Base-by-base conservation (phyloP, 192 early-diverging fungal genomes). In the Pecoramyces ruminantium region DNA sequence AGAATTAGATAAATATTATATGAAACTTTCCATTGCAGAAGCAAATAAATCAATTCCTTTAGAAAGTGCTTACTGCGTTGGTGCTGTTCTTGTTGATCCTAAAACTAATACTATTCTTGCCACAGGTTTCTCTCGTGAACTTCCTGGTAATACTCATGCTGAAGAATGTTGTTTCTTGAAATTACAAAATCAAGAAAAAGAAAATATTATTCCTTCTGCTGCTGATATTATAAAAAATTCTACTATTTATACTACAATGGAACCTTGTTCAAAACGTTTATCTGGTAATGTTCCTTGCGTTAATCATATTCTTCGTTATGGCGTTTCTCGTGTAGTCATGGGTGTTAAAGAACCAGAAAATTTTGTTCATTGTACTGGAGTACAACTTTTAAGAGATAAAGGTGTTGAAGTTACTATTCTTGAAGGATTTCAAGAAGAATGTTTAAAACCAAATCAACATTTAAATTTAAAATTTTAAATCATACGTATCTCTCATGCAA, bases 231-330 rank as follows among this genome's bases (percentile, higher is more conserved):
- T 67, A 5, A 16, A 83, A 29, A 91, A 89, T 28, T 83, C 89
- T 12, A 93, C 92, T 27, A 92, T 96, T 84, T 99, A 97, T 83
- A 95, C 96, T 29, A 99, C 97, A 11, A 99, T 99, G 97, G 97
- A 99, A 83, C 97, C 97, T 0, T 99, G 97, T 85, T 93, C 89
- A 77, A 86, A 82, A 81, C 89, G 89, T 77, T 81, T 92, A 34
- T 96, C 91, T 17, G 94, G 89, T 16, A 96, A 92, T 79, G 78
- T 79, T 17, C 89, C 94, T 8, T 99, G 97, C 81, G 91, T 90
- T 0, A 85, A 93, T 9, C 87, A 89, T n/a, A 85, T 99, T 58
- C 86, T 96, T 16, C 89, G 92, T 21, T 90, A 92, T 0, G 86
- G 87, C 0, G 87, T 99, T 21, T 81, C 79, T 16, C 84, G 88